These are phyloP conservation scores for Cronartium quercuum DNA, from an alignment of 1,284 basidiomycete genomes.

Conservation along the genomic window DNA sequence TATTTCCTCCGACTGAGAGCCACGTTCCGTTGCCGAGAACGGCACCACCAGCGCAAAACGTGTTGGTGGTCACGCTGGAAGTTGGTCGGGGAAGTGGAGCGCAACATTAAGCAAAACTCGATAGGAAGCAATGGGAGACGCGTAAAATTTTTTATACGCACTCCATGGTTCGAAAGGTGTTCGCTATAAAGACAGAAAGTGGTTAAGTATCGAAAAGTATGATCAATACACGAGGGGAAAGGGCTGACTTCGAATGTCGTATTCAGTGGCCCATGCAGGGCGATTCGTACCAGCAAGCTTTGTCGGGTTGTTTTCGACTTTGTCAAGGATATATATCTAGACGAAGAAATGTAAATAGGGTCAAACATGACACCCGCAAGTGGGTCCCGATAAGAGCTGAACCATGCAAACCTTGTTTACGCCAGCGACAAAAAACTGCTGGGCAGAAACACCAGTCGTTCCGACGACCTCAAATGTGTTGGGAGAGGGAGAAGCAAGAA, in stretches of 20 bases:
- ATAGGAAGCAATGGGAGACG: neutral
- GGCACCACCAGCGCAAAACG: constrained; percentile 50
- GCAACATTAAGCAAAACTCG: neutral
- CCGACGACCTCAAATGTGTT: constrained; percentile 43
- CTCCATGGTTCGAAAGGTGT: constrained; percentile 25
- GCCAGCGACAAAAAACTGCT: constrained; percentile 41
- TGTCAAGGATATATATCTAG: constrained; percentile 50
- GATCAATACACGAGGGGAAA: neutral
- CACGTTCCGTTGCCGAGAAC: constrained; percentile 50
- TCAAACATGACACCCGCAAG: neutral
- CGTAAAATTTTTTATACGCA: neutral
- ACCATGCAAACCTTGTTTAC: constrained; percentile 33
- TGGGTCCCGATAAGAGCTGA: neutral
- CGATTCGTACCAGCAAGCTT: constrained; percentile 37
- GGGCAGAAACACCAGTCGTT: constrained; percentile 41
- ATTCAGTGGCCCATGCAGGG: constrained; percentile 40
- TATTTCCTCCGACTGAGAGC: constrained; percentile 50
- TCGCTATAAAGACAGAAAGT: neutral
- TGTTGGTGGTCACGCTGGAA: constrained; percentile 48
- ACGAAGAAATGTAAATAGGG: neutral
- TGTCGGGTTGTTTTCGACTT: constrained; percentile 50
- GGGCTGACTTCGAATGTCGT: constrained; percentile 11
- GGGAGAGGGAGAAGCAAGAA: constrained; percentile 26
- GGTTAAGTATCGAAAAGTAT: neutral
- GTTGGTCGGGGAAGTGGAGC: neutral